Percentiles rank a stretch among this genome's conserved stretches.
Conservation (phyloP, 208 protist species). For the Blastocrithidia nonstop region DNA sequence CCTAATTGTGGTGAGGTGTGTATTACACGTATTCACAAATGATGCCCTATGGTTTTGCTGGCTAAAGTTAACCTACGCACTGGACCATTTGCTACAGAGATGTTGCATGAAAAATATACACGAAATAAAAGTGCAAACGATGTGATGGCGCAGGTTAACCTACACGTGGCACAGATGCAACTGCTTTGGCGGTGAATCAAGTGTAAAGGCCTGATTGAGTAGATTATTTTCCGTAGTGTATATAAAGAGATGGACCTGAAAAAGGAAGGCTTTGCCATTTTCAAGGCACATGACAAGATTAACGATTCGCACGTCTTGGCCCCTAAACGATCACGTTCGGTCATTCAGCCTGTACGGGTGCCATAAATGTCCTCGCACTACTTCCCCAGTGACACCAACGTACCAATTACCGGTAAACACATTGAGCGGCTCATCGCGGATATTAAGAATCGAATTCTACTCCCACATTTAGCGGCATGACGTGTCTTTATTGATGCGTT, state of each 20-base stretch:
- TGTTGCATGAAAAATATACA: slow-evolving; percentile 21
- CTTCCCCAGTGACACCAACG: slow-evolving; percentile 33
- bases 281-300: slow-evolving; percentile 71
- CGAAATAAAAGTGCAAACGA: slow-evolving; percentile 4
- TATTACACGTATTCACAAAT: slow-evolving; percentile 75
- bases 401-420: slow-evolving; percentile 55
- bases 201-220: slow-evolving; percentile 55
- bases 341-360: slow-evolving; percentile 49
- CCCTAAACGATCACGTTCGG: slow-evolving; percentile 52
- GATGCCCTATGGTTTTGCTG: slow-evolving; percentile 41
- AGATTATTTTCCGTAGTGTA: slow-evolving; percentile 59
- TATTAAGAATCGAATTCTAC: slow-evolving; percentile 40
- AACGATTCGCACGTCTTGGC: slow-evolving; percentile 55
- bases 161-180: slow-evolving; percentile 66
- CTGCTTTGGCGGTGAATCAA: slow-evolving; percentile 77
- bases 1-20: slow-evolving; percentile 57
- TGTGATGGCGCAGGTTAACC: slow-evolving; percentile 11
- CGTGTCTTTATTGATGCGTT: slow-evolving; percentile 73
- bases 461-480: slow-evolving; percentile 71
- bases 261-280: slow-evolving; percentile 76
- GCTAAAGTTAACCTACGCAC: slow-evolving; percentile 10
- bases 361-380: slow-evolving; percentile 63
- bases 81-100: slow-evolving; percentile 56
- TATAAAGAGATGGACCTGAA: slow-evolving; percentile 82
- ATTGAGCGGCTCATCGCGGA: slow-evolving; percentile 60